Conservation (phyloP, 2,329 filamentous ascomycete species). For the Colletotrichum sp. region DNA sequence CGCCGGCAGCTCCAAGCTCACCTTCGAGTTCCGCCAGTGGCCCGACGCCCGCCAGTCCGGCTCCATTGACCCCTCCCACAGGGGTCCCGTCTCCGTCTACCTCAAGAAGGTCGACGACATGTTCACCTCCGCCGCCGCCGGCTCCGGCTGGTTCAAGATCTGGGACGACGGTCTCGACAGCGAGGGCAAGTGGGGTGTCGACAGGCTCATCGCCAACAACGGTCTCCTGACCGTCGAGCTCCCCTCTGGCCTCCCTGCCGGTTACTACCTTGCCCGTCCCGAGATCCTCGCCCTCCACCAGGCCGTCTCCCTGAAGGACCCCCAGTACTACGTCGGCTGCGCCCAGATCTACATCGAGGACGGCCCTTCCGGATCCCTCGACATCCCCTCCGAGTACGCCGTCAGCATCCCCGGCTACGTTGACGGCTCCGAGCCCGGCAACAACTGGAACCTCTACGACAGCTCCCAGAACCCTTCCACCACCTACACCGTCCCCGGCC, state of each 20-base stretch:
- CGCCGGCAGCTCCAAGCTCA: slow-evolving; percentile 59
- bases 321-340: slow-evolving; percentile 78
- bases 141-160: slow-evolving; percentile 80
- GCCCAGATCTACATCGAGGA: slow-evolving; percentile 70
- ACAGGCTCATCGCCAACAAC: slow-evolving; percentile 68
- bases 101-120: slow-evolving; percentile 71
- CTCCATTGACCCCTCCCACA: slow-evolving; percentile 64
- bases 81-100: slow-evolving; percentile 76
- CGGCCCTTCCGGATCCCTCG: slow-evolving; percentile 47
- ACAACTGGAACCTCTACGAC: slow-evolving; percentile 70
- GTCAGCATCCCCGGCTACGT: slow-evolving; percentile 74
- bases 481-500: slow-evolving; percentile 65
- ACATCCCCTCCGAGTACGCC: slow-evolving; percentile 51
- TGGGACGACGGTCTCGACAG: slow-evolving; percentile 72
- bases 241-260: slow-evolving; percentile 64
- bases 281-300: slow-evolving; percentile 74
- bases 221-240: slow-evolving; percentile 68
- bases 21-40: slow-evolving; percentile 70
- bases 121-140: slow-evolving; percentile 54
- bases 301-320: slow-evolving; percentile 54
- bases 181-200: slow-evolving; percentile 70
- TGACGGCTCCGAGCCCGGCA: slow-evolving; percentile 53
- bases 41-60: slow-evolving; percentile 59
- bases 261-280: slow-evolving; percentile 74
- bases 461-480: slow-evolving; percentile 45